These are phyloP conservation scores for Schizophyllum amplum DNA, from an alignment of 1,284 basidiomycete species.

Conservation along the genomic window DNA sequence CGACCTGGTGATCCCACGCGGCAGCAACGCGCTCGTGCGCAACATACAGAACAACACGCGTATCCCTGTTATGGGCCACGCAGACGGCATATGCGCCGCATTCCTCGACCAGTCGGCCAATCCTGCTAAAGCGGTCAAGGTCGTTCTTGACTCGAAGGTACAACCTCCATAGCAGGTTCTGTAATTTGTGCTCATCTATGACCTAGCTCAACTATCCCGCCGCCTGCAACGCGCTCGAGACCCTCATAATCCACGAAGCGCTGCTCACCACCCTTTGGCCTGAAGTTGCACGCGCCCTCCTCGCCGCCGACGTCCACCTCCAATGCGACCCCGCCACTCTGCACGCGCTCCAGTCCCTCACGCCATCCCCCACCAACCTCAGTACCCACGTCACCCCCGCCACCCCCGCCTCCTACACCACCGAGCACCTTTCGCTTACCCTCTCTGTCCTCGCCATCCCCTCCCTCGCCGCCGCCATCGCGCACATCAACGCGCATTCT, in stretches of 20 bases:
- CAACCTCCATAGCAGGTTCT: slow-evolving; percentile 11
- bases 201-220: slow-evolving; percentile 89
- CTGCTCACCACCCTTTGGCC: slow-evolving; percentile 75
- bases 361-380: slow-evolving; percentile 26
- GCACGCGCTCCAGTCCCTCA: slow-evolving; percentile 34
- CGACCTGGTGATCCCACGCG: slow-evolving; percentile 94
- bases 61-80: slow-evolving; percentile 99
- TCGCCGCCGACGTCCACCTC: slow-evolving; percentile 66
- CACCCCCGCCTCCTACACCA: slow-evolving; percentile 62
- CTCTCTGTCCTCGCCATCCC: slow-evolving; percentile 75
- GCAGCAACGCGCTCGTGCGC: slow-evolving; percentile 85
- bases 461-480: slow-evolving; percentile 67
- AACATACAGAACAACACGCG: slow-evolving; percentile 86
- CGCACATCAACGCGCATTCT: slow-evolving; percentile 88
- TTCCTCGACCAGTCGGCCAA: slow-evolving; percentile 85
- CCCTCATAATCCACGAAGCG: slow-evolving; percentile 76
- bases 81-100: slow-evolving; percentile 89
- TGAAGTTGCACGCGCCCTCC: slow-evolving; percentile 65
- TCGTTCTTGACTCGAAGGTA: slow-evolving; percentile 91
- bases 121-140: slow-evolving; percentile 67
- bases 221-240: slow-evolving; percentile 94
- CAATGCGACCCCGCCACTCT: slow-evolving; percentile 71
- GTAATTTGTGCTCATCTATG: slow-evolving; percentile 1
- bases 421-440: slow-evolving; percentile 83
- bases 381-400: slow-evolving; percentile 45